Base-by-base conservation (phyloP, 1,284 basidiomycete species). In the Volvariella volvacea region DNA sequence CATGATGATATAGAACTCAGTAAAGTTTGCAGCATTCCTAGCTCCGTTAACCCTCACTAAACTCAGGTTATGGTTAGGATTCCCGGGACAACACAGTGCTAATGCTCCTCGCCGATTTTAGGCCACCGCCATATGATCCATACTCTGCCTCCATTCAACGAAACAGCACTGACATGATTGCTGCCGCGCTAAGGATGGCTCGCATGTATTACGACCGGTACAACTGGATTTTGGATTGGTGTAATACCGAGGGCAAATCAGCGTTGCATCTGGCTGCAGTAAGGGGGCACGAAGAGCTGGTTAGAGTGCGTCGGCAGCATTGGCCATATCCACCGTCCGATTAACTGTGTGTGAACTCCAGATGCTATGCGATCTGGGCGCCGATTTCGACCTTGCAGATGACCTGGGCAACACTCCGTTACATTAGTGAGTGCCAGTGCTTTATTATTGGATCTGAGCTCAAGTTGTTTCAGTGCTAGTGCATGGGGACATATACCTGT, bases 1-100 rank as follows among this genome's bases (percentile, higher is more conserved):
- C 91, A 94, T 60, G 92, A 96, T 60, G 91, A 95, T 57, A 82
- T 85, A 45, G 92, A 95, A 62, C 71, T 92, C 50, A 92, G 85
- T 61, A 79, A 82, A 70, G 92, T 92, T 61, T 58, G 83, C 17
- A 42, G 6, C 3, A 33, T 42, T 42, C 14, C 44, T 21, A 37
- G n/a, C 22, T 40, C 31, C 39, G 28, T 41, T 36, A 22, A 25
- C 39, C 22, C 39, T 50, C 43, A 16, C 31, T 19, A n/a, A n/a
- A 32, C 33, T 42, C 47, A 49, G n/a, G 42, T n/a, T 36, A 48
- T 45, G 15, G 39, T 34, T 52, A 94, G 91, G 92, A 95, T 61
- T 76, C 78, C 6, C 90, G 93, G 56, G 86, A 88, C 58, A 92
- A 92, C 59, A 94, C 91, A 1, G 85, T 94, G 42, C 80, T 94